Evolutionary conservation across 495 filamentous ascomycete genomes (phyloP).

Genomic region (Penicillium herquei): DNA sequence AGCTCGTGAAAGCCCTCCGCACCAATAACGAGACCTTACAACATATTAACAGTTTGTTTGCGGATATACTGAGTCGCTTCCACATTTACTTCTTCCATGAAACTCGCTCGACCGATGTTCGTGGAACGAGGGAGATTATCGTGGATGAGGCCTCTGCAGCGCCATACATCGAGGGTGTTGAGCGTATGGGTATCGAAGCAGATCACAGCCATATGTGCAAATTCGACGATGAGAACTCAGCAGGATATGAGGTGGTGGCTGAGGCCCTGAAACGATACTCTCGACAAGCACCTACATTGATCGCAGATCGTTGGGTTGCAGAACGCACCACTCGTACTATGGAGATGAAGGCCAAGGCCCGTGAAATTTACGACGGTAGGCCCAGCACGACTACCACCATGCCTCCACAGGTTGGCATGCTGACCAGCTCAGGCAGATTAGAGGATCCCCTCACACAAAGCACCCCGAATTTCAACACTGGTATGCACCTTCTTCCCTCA

Average conservation of each 20-base stretch:
- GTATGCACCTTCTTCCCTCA: constrained; percentile 28
- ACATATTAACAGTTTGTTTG: constrained; percentile 75
- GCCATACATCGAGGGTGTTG: constrained; percentile 71
- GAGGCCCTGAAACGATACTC: constrained; percentile 71
- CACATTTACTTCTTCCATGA: constrained; percentile 74
- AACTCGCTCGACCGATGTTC: constrained; percentile 63
- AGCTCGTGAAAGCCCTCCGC: constrained; percentile 69
- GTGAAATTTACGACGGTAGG: constrained; percentile 39
- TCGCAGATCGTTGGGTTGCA: constrained; percentile 61
- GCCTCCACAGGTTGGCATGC: not conserved
- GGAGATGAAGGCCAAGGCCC: constrained; percentile 35
- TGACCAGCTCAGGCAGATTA: constrained; percentile 17
- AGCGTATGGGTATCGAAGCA: constrained; percentile 75
- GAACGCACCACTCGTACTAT: constrained; percentile 56
- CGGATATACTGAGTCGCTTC: constrained; percentile 69
- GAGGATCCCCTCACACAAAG: constrained; percentile 23
- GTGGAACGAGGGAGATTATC: constrained; percentile 58
- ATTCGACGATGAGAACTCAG: constrained; percentile 68
- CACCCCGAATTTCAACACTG: constrained; percentile 28
- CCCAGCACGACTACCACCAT: not conserved
- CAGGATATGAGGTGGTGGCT: constrained; percentile 72
- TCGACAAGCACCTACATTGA: constrained; percentile 53
- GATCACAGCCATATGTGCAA: constrained; percentile 90
- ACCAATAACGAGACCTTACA: constrained; percentile 78
- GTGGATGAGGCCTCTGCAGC: constrained; percentile 76